Conservation (phyloP, 805 yeast species). For the Blastobotrys muscicola region DNA sequence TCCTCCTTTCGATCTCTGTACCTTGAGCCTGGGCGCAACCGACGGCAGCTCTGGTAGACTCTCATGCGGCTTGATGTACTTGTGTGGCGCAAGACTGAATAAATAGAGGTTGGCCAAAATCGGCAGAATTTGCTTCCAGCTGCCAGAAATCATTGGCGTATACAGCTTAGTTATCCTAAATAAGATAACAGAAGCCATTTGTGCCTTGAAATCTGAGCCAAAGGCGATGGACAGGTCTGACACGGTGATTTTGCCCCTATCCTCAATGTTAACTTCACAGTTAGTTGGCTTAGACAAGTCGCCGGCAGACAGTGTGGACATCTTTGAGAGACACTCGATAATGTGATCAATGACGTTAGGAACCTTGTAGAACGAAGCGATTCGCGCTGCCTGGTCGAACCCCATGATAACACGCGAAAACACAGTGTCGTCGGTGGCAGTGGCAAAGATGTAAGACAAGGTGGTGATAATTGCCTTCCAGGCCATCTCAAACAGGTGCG, state of each 20-base stretch:
- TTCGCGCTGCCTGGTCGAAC: constrained; percentile 71
- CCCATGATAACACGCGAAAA: constrained; percentile 81
- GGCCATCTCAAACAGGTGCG: constrained; percentile 53
- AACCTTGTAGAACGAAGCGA: constrained; percentile 59
- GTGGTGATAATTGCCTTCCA: constrained; percentile 63
- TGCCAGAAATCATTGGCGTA: constrained; percentile 32
- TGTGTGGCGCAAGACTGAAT: constrained; percentile 42
- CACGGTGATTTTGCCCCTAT: constrained; percentile 56
- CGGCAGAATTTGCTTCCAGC: constrained; percentile 55
- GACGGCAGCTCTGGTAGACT: constrained; percentile 41
- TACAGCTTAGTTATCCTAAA: constrained; percentile 65
- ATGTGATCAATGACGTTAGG: constrained; percentile 53
- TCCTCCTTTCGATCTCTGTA: constrained; percentile 49
- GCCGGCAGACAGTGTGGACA: constrained; percentile 54
- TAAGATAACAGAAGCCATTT: constrained; percentile 74
- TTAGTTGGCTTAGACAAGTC: constrained; percentile 24
- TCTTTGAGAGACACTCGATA: constrained; percentile 52
- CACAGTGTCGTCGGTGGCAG: constrained; percentile 83
- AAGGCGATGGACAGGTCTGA: constrained; percentile 74
- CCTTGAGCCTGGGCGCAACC: constrained; percentile 57
- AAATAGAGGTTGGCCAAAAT: constrained; percentile 59
- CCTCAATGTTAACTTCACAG: constrained; percentile 37
- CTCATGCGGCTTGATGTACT: background rate
- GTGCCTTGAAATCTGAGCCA: constrained; percentile 89
- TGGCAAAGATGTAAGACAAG: constrained; percentile 67